phyloP scores from a whole-genome alignment of 352 stramenopile genomes.

The Pythium plurisporium region DNA sequence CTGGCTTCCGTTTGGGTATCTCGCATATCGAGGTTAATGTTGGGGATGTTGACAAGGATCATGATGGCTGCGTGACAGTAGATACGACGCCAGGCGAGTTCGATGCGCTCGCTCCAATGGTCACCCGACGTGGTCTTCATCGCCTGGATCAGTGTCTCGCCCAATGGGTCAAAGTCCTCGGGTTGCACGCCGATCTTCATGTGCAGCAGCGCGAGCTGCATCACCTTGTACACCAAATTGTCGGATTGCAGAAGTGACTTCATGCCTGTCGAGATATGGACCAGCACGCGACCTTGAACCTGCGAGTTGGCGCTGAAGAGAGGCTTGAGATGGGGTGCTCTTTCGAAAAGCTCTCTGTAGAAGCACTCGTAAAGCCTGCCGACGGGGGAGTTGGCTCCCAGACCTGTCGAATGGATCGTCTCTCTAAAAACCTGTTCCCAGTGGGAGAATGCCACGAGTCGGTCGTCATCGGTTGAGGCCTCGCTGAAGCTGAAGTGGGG shows the following conservation, averaged over 20 bases:
- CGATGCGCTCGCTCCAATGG: constrained; percentile 44
- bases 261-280: constrained; percentile 63
- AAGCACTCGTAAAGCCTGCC: constrained; percentile 59
- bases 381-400: constrained; percentile 40
- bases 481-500: constrained; percentile 53
- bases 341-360: constrained; percentile 62
- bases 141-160: constrained; percentile 50
- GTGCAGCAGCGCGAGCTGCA: constrained; percentile 52
- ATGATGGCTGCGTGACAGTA: constrained; percentile 58
- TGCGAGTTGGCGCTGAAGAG: constrained; percentile 57
- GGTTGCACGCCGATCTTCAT: constrained; percentile 66
- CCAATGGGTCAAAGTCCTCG: constrained; percentile 57
- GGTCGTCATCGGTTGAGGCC: constrained; percentile 44
- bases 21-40: constrained; percentile 38
- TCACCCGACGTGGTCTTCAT: constrained; percentile 48
- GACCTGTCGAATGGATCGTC: constrained; percentile 58
- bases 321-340: constrained; percentile 52
- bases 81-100: constrained; percentile 49
- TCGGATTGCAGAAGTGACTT: constrained; percentile 51
- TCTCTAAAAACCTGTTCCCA: constrained; percentile 68
- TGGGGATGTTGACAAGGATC: constrained; percentile 63
- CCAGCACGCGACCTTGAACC: constrained; percentile 56
- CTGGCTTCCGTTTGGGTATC: constrained; percentile 20
- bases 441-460: constrained; percentile 47
- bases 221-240: constrained; percentile 53